Percentiles rank a stretch among this genome's conserved stretches.
These are phyloP conservation scores for Aspergillus haitiensis DNA, from an alignment of 495 filamentous ascomycete species.

Conservation along the genomic window DNA sequence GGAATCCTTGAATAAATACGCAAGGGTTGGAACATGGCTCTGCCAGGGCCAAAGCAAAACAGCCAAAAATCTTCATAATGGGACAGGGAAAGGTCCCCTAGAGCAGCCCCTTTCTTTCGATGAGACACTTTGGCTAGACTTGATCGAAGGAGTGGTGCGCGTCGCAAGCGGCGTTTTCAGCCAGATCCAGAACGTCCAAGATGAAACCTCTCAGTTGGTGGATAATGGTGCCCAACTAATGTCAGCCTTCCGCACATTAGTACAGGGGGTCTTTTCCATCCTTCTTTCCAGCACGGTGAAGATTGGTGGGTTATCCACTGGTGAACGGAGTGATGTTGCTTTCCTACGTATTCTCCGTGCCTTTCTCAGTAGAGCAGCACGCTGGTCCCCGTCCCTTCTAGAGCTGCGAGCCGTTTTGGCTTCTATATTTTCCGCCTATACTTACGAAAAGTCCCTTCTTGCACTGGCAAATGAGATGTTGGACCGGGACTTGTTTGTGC, in stretches of 20 bases:
- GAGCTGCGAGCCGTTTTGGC: constrained; percentile 82
- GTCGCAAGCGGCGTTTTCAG: constrained; percentile 66
- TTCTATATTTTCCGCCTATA: constrained; percentile 91
- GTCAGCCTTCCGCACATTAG: constrained; percentile 66
- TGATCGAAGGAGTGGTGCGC: constrained; percentile 80
- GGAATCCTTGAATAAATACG: constrained; percentile 80
- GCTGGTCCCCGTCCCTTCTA: constrained; percentile 78
- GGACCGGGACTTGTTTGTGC: constrained; percentile 85
- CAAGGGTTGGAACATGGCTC: constrained; percentile 89
- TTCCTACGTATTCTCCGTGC: constrained; percentile 88
- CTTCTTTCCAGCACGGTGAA: constrained; percentile 68
- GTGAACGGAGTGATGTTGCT: constrained; percentile 59
- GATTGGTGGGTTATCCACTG: constrained; percentile 34
- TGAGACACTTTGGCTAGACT: constrained; percentile 85
- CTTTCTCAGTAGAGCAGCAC: constrained; percentile 81
- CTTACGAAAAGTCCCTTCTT: constrained; percentile 87
- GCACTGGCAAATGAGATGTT: constrained; percentile 81
- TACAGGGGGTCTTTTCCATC: constrained; percentile 88
- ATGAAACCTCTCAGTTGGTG: constrained; percentile 11
- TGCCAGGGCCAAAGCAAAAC: constrained; percentile 86
- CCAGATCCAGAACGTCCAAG: constrained; percentile 31
- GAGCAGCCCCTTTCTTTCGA: constrained; percentile 69
- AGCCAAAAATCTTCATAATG: constrained; percentile 47
- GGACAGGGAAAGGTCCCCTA: constrained; percentile 37
- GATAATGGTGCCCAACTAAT: constrained; percentile 50